These are phyloP conservation scores for Arthrocladium fulminans DNA, from an alignment of 2,329 filamentous ascomycete genomes.

Conservation along the genomic window DNA sequence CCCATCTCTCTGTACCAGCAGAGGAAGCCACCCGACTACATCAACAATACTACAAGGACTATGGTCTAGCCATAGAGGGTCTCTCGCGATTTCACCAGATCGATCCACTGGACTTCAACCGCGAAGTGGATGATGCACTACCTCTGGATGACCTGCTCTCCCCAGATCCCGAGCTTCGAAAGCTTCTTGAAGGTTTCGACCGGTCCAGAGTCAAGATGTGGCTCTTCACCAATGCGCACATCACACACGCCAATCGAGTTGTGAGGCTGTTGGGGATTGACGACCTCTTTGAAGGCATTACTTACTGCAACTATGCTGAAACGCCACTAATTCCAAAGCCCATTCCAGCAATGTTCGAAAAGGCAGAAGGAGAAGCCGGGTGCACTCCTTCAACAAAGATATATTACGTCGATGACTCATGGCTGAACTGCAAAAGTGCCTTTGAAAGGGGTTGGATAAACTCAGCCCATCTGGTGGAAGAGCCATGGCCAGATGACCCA, in stretches of 20 bases:
- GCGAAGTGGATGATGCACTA: constrained; percentile 86
- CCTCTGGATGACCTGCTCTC: constrained; percentile 78
- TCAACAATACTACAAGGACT: constrained; percentile 86
- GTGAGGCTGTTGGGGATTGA: constrained; percentile 72
- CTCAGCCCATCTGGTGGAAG: constrained; percentile 75
- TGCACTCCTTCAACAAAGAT: constrained; percentile 61
- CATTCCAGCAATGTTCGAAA: constrained; percentile 68
- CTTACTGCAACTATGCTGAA: constrained; percentile 79
- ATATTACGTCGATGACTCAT: constrained; percentile 93
- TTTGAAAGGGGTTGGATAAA: constrained; percentile 70
- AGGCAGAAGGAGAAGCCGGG: constrained; percentile 79
- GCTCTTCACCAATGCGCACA: constrained; percentile 94
- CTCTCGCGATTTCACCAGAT: constrained; percentile 91
- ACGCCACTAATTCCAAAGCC: constrained; percentile 80
- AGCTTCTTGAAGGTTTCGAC: constrained; percentile 74
- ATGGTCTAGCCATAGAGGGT: constrained; percentile 94
- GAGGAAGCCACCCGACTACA: constrained; percentile 82
- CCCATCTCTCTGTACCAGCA: constrained; percentile 62
- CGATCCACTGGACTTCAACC: constrained; percentile 88
- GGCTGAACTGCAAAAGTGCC: constrained; percentile 68
- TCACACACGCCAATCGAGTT: constrained; percentile 77
- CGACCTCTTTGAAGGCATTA: constrained; percentile 87
- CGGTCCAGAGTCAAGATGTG: constrained; percentile 74
- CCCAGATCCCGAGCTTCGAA: constrained; percentile 64
- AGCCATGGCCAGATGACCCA: constrained; percentile 54